Conservation (phyloP, 805 yeast species). For the Saccharomyces kudriavzevii region DNA sequence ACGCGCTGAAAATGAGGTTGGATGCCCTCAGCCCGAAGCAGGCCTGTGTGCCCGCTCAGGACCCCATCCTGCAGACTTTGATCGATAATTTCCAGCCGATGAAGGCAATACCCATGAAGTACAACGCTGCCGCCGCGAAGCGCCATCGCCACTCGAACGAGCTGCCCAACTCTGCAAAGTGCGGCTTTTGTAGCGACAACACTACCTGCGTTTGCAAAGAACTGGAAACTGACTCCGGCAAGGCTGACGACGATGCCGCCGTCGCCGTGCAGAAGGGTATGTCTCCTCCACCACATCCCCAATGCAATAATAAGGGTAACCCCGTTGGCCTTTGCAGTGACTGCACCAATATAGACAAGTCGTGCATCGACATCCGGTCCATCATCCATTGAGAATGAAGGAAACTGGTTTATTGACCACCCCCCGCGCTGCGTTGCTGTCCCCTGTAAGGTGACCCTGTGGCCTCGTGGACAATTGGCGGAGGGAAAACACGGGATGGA, state of each 20-base stretch:
- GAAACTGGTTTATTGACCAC: background rate
- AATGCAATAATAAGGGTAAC: constrained; percentile 14
- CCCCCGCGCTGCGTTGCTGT: no score
- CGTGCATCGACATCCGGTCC: constrained; percentile 21
- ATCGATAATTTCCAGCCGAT: constrained; percentile 43
- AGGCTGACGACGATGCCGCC: constrained; percentile 6
- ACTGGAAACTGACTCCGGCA: constrained; percentile 39
- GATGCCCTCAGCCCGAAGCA: constrained; percentile 9
- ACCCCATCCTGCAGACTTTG: constrained; percentile 27
- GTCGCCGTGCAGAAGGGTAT: constrained; percentile 17
- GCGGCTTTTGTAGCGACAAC: constrained; percentile 91
- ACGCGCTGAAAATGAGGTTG: constrained; percentile 8
- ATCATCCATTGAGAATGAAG: background rate
- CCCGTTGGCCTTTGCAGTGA: constrained; percentile 37
- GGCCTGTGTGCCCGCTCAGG: constrained; percentile 17
- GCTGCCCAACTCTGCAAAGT: constrained; percentile 23
- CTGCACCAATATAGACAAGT: constrained; percentile 31
- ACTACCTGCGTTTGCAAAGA: constrained; percentile 91
- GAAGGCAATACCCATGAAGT: constrained; percentile 43
- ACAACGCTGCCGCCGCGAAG: constrained; percentile 15
- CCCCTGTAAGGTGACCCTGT: no score
- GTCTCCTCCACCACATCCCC: constrained; percentile 10
- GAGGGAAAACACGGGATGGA: no score
- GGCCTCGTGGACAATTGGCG: no score
- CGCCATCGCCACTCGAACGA: constrained; percentile 1